Evolutionary conservation across 352 stramenopile genomes (phyloP).

Genomic region (Phytophthora vignae): DNA sequence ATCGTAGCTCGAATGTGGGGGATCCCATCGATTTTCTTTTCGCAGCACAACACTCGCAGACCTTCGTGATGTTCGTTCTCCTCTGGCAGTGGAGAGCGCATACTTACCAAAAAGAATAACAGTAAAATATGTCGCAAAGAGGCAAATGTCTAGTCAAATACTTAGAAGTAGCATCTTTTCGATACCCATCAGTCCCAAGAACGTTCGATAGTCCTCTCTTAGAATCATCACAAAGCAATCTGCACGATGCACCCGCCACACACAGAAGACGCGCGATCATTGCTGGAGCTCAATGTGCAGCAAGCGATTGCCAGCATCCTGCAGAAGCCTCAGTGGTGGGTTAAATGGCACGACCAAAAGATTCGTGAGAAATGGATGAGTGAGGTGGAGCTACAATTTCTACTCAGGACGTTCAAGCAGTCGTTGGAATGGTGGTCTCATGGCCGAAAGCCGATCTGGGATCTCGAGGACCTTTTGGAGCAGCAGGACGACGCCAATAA

Average conservation of each 20-base stretch:
- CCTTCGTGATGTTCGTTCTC: not conserved
- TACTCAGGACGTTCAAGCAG: conserved; percentile 35
- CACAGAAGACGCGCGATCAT: conserved; percentile 2
- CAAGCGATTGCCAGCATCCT: conserved; percentile 43
- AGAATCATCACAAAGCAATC: no score
- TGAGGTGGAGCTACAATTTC: conserved; percentile 39
- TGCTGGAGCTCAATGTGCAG: conserved; percentile 47
- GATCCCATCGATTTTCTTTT: not conserved
- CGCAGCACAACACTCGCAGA: not conserved
- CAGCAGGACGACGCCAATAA: not conserved
- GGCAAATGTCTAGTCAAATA: no score
- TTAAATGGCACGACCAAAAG: conserved; percentile 42
- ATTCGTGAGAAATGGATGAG: conserved; percentile 42
- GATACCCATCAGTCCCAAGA: no score
- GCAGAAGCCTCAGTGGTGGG: conserved; percentile 53
- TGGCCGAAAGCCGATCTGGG: conserved; percentile 4
- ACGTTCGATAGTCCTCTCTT: no score
- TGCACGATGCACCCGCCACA: no score
- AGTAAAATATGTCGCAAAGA: no score
- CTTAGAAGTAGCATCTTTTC: no score
- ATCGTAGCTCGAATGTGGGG: not conserved
- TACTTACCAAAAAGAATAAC: no score
- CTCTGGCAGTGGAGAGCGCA: no score
- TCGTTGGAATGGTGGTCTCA: conserved; percentile 24
- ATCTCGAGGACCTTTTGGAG: conserved; percentile 15